Percentiles rank a stretch among this genome's conserved stretches.
These are phyloP conservation scores for Tetraselmis striata DNA, from an alignment of 139 green algal genomes.

Conservation along the genomic window DNA sequence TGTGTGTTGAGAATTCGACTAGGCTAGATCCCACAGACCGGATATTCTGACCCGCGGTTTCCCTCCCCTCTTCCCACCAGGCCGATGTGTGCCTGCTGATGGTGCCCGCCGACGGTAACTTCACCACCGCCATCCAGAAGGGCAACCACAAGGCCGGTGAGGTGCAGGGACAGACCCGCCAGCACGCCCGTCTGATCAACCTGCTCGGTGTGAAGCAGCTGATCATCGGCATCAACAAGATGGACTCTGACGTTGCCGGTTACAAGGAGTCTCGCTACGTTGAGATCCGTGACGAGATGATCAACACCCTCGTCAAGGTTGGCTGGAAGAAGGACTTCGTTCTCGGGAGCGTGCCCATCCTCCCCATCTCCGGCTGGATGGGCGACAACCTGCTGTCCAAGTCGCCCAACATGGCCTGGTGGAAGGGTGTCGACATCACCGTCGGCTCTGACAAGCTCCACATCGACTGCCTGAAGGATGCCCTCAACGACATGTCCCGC, in stretches of 20 bases:
- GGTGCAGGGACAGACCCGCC: conserved; percentile 96
- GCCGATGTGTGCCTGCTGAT: conserved; percentile 34
- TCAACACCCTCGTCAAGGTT: conserved; percentile 77
- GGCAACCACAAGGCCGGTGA: conserved; percentile 92
- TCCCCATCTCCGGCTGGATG: conserved; percentile 98
- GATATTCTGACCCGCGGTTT: no score
- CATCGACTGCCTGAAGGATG: conserved; percentile 78
- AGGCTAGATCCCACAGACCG: no score
- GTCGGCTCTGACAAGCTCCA: conserved; percentile 35
- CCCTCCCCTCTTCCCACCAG: no score
- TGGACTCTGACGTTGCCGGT: conserved; percentile 86
- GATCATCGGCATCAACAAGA: conserved; percentile 93
- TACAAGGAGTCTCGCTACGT: conserved; percentile 91
- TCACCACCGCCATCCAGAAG: conserved; percentile 97
- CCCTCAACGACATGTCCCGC: conserved; percentile 74
- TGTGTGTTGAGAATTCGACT: no score
- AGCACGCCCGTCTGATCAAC: conserved; percentile 97
- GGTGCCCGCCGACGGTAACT: conserved; percentile 72
- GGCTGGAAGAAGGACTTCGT: conserved; percentile 84
- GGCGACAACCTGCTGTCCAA: conserved; percentile 98
- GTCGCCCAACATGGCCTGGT: conserved; percentile 93
- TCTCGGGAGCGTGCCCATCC: conserved; percentile 78
- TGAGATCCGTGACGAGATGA: conserved; percentile 97
- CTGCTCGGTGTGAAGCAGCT: conserved; percentile 98
- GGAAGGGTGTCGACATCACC: conserved; percentile 73